These are phyloP conservation scores for Xylaria sp. DNA, from an alignment of 2,329 filamentous ascomycete genomes.

Conservation along the genomic window DNA sequence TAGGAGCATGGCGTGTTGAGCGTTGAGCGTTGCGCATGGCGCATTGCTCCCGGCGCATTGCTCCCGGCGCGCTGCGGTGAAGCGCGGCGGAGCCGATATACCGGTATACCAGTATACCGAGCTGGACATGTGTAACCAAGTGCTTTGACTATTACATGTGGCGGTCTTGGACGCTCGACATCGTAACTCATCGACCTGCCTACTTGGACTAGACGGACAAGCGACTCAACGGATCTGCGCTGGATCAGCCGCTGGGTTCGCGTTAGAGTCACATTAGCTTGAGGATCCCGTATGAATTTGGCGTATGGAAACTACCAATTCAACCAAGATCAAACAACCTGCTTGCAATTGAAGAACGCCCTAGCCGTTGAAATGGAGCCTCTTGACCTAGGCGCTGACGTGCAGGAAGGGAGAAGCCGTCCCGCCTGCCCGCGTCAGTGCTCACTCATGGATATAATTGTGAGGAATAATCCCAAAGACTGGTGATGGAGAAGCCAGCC, in stretches of 20 bases:
- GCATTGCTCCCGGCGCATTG: not conserved
- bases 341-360: not conserved
- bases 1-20: too few species aligned
- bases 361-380: constrained; percentile 4
- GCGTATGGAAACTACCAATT: constrained; percentile 9
- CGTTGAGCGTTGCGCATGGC: not conserved
- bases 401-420: constrained; percentile 14
- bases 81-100: not conserved
- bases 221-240: too few species aligned
- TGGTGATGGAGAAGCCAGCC: not conserved
- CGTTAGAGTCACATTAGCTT: not conserved
- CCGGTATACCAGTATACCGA: not conserved
- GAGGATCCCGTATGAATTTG: constrained; percentile 6
- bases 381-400: constrained; percentile 12
- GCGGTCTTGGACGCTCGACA: not conserved
- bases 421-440: constrained; percentile 2
- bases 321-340: constrained; percentile 11
- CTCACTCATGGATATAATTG: constrained; percentile 2
- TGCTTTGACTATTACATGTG: not conserved
- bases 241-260: not conserved
- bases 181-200: constrained; percentile 14
- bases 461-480: not conserved
- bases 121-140: not conserved
- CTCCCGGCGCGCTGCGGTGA: constrained; percentile 14
- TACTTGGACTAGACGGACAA: constrained; percentile 11